Evolutionary conservation across 768 basidiomycete species (phyloP).

Genomic region (Pleurotus eryngii): DNA sequence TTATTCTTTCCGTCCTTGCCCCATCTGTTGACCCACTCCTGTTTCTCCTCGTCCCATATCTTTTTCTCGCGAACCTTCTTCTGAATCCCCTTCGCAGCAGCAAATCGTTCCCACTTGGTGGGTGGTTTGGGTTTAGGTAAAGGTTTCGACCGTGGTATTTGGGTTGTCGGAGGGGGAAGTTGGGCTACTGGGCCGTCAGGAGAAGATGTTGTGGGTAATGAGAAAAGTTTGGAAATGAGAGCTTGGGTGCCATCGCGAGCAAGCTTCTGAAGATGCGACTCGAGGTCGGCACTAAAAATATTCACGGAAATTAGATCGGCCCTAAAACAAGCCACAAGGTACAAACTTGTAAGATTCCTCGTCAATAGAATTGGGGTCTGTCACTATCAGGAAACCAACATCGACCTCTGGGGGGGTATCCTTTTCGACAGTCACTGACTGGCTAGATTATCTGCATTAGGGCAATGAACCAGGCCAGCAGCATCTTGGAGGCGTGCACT

Average conservation of each 20-base stretch:
- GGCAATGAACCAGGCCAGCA: not conserved
- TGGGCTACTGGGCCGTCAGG: conserved; percentile 80
- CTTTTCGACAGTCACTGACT: conserved; percentile 69
- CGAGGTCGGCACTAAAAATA: conserved; percentile 60
- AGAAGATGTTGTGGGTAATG: conserved; percentile 73
- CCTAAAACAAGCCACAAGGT: not conserved
- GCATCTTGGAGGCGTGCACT: conserved; percentile 21
- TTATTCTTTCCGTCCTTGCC: conserved; percentile 88
- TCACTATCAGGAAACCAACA: conserved; percentile 77
- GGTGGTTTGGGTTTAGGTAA: conserved; percentile 88
- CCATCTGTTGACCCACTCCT: conserved; percentile 92
- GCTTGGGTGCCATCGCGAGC: conserved; percentile 82
- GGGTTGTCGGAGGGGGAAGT: conserved; percentile 73
- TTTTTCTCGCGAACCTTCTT: conserved; percentile 74
- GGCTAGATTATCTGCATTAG: conserved; percentile 35
- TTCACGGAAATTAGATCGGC: not conserved
- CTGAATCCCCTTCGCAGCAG: conserved; percentile 89
- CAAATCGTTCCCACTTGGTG: conserved; percentile 98
- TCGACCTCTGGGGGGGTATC: conserved; percentile 81
- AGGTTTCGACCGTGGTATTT: conserved; percentile 87
- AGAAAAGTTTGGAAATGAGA: conserved; percentile 76
- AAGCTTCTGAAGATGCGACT: conserved; percentile 74
- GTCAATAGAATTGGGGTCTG: conserved; percentile 86
- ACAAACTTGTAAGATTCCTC: conserved; percentile 77
- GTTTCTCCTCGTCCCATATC: conserved; percentile 92